Conservation (phyloP, 345 rosid genomes). For the Ceriops zippeliana region DNA sequence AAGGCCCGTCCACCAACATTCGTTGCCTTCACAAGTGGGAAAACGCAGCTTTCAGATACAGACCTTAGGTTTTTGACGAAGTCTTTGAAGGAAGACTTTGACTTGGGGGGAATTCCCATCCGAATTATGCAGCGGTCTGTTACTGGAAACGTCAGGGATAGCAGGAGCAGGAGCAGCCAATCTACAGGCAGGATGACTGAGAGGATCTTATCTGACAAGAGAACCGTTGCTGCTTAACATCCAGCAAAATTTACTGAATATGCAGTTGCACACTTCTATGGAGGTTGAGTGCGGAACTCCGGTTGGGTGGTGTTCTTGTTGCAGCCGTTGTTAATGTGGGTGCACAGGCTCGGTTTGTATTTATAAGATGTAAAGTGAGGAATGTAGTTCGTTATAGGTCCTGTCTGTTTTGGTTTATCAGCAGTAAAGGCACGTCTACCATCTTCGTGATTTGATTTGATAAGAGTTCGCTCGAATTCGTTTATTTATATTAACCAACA, state of each 20-base stretch:
- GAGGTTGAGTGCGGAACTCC: too few species aligned
- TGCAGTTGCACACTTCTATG: neutral
- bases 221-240: slow-evolving; percentile 15
- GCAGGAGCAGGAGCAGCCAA: slow-evolving; percentile 28
- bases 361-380: too few species aligned
- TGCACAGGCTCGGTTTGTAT: too few species aligned
- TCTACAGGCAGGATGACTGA: slow-evolving; percentile 24
- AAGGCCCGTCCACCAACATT: slow-evolving; percentile 98
- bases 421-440: too few species aligned
- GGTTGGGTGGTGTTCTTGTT: too few species aligned
- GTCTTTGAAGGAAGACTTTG: slow-evolving; percentile 90
- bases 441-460: too few species aligned
- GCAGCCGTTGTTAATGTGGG: too few species aligned
- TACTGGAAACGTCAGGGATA: slow-evolving; percentile 23
- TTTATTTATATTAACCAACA: too few species aligned
- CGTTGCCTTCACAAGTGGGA: slow-evolving; percentile 77
- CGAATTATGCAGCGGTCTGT: slow-evolving; percentile 73
- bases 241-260: neutral
- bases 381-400: too few species aligned
- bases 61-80: slow-evolving; percentile 73
- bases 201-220: slow-evolving; percentile 59
- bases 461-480: too few species aligned
- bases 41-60: slow-evolving; percentile 55
- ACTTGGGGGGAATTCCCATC: slow-evolving; percentile 87
- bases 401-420: too few species aligned